Base-by-base conservation (phyloP, 2,329 filamentous ascomycete genomes). In the Remersonia thermophila region DNA sequence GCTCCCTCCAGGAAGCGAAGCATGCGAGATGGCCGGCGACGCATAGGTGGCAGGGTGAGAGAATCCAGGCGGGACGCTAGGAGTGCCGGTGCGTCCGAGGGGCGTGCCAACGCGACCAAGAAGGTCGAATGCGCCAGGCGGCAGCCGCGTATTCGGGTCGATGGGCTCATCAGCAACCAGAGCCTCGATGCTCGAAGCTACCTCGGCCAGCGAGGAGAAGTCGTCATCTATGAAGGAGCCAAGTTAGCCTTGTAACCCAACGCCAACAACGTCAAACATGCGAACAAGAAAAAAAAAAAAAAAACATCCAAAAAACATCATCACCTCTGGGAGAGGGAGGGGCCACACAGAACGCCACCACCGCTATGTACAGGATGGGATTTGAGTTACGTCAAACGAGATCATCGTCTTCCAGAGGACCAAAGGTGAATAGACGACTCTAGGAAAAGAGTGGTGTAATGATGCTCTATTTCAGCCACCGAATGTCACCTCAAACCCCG, bases 121-220 rank as follows among this genome's bases (percentile, higher is more conserved):
- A 32, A 29, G 6, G 40, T 44, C 41, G 25, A 51, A 43, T 26
- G 31, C 41, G 51, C 40, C 49, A 13, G 40, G 52, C 20, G 45
- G 60, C 46, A 34, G 60, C 54, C 23, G 54, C 46, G 30, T 55
- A 23, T 37, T 44, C n/a, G 37, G 25, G 31, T 45, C 49, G 13
- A 49, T 39, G 7, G 53, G 49, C n/a, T 71, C 60, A 50, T 83
- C 79, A 15, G 76, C 72, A 10, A 83, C 78, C 3, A 83, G 59
- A 3, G 76, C 76, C 52, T 83, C 78, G 28, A 83, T 72, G n/a
- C 71, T 77, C 30, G 65, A 64, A 3, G 65, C 67, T 10, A 69
- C 76, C 45, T 78, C 75, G 42, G 77, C 73, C 31, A 78, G 61
- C 9, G 67, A 70, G 39, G 65, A 62, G n/a, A 74, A 56, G 33